phyloP scores from a whole-genome alignment of 176 grass and related monocot genomes.

The Leersia perrieri region DNA sequence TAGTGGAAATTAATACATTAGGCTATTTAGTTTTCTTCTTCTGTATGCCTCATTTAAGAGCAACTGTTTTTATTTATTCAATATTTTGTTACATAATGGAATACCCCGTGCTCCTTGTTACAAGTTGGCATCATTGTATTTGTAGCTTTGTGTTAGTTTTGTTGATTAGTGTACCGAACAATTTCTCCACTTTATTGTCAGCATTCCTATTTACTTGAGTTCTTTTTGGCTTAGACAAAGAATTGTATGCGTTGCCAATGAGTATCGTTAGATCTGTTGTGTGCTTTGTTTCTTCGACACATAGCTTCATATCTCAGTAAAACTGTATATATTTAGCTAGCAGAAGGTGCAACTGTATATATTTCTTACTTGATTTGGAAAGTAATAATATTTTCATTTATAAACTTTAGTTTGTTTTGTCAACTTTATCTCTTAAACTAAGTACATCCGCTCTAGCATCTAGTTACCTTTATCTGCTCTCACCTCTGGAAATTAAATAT shows the following conservation, averaged over 20 bases:
- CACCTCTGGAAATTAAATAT: conserved; percentile 12
- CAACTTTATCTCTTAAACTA: conserved; percentile 17
- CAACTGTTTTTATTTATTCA: not conserved
- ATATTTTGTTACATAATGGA: not conserved
- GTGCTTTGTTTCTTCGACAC: not conserved
- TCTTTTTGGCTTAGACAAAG: conserved; percentile 5
- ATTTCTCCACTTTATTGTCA: not conserved
- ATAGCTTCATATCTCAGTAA: not conserved
- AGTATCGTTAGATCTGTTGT: not conserved
- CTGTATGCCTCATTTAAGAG: not conserved
- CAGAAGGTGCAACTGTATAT: not conserved
- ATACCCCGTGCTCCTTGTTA: not conserved
- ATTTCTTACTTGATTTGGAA: not conserved
- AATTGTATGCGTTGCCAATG: not conserved
- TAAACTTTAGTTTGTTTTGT: not conserved
- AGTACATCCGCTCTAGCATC: not conserved
- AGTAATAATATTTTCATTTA: not conserved
- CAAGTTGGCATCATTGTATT: not conserved
- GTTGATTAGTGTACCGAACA: not conserved
- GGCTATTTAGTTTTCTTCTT: conserved; percentile 1
- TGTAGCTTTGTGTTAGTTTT: not conserved
- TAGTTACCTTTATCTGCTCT: not conserved
- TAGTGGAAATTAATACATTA: not conserved
- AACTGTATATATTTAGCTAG: not conserved
- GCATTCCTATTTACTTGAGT: not conserved